These are phyloP conservation scores for Fraxinus baroniana DNA, from an alignment of 305 asterid genomes.

Conservation along the genomic window DNA sequence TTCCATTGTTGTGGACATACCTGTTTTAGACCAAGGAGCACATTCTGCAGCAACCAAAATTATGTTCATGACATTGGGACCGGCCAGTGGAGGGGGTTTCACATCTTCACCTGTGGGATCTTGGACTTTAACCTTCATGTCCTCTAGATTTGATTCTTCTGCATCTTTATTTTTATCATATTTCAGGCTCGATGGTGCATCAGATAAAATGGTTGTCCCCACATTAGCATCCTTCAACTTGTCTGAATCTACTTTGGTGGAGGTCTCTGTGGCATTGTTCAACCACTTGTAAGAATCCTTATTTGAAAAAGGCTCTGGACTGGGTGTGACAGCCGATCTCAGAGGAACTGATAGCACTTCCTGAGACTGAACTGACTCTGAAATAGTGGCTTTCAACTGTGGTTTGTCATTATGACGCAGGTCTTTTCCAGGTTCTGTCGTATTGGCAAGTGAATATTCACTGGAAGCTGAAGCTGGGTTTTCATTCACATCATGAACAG, in stretches of 20 bases:
- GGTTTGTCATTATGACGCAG: constrained; percentile 15
- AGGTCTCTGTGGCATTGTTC: constrained; percentile 20
- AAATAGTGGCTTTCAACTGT: constrained; percentile 28
- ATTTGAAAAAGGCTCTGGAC: constrained; percentile 26
- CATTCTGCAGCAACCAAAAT: constrained; percentile 84
- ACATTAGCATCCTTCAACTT: constrained; percentile 23
- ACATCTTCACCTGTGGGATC: constrained; percentile 42
- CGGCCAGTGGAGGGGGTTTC: constrained; percentile 91
- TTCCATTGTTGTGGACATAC: constrained; percentile 33
- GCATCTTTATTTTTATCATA: constrained; percentile 34
- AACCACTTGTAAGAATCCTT: constrained; percentile 20
- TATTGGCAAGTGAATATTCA: constrained; percentile 33
- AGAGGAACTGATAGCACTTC: constrained; percentile 32
- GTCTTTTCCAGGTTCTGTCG: constrained; percentile 39
- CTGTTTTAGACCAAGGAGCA: constrained; percentile 96
- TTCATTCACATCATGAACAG: constrained; percentile 23
- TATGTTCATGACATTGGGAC: constrained; percentile 80
- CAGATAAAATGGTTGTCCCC: constrained; percentile 31
- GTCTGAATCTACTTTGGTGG: constrained; percentile 28
- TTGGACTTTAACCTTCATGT: constrained; percentile 32
- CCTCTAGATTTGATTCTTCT: constrained; percentile 33
- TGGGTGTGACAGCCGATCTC: constrained; percentile 31
- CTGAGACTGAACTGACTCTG: constrained; percentile 29
- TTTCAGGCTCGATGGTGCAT: constrained; percentile 30
- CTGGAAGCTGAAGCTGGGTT: constrained; percentile 22